These are phyloP conservation scores for Penicillium palitans DNA, from an alignment of 2,329 filamentous ascomycete species.

Conservation along the genomic window DNA sequence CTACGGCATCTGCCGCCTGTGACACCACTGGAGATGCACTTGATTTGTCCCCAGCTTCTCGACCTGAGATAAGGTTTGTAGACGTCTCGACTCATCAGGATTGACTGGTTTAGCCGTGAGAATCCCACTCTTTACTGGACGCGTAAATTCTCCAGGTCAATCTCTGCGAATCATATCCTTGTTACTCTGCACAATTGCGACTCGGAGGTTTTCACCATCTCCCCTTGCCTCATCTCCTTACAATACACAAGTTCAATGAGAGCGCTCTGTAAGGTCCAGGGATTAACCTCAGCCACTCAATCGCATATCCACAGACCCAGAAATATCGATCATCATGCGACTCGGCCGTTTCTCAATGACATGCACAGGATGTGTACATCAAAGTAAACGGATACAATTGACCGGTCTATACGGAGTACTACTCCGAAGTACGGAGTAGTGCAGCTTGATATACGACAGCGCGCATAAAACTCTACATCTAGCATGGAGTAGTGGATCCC, in stretches of 20 bases:
- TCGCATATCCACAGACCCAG: background rate
- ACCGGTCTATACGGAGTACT: background rate
- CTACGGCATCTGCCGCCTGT: slow-evolving; percentile 12
- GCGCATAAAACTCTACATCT: background rate
- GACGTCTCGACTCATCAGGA: slow-evolving; percentile 4
- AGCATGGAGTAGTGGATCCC: background rate
- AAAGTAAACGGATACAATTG: background rate
- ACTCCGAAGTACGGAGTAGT: background rate
- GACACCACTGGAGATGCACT: slow-evolving; percentile 11
- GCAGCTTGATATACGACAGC: slow-evolving; percentile 3
- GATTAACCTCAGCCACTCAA: slow-evolving; percentile 20
- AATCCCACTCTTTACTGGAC: background rate
- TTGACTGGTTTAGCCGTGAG: slow-evolving; percentile 1
- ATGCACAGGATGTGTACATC: slow-evolving; percentile 7
- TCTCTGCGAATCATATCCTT: background rate
- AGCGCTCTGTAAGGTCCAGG: slow-evolving; percentile 17
- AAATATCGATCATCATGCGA: slow-evolving; percentile 18
- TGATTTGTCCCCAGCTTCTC: slow-evolving; percentile 13
- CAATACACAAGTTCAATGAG: background rate
- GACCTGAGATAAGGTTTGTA: slow-evolving; percentile 11
- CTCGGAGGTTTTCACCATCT: slow-evolving; percentile 15
- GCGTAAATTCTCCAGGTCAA: background rate
- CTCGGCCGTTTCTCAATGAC: slow-evolving; percentile 23
- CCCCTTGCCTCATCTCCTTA: slow-evolving; percentile 24
- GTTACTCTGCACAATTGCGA: slow-evolving; percentile 7